Base-by-base conservation (phyloP, 1,139 yeast genomes). In the Yamadazyma mexicana region DNA sequence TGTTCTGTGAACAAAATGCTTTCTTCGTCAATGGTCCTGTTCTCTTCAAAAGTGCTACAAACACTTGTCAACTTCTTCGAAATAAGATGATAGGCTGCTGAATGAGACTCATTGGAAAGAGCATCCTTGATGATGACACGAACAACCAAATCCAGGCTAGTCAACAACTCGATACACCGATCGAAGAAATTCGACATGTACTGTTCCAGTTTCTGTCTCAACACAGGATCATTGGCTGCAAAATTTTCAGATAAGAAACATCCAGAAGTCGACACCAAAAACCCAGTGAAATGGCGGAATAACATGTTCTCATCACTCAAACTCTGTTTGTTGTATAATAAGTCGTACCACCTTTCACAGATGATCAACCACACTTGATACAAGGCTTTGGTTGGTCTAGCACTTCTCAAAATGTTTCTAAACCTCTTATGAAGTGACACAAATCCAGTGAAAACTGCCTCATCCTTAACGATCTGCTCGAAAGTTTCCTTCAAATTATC, bases 371-470 rank as follows among this genome's bases (percentile, higher is more conserved):
- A 83, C 1, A 83, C 78, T 40, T 76, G 78, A 31, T 77, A 66
- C 28, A 87, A 61, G 1, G 87, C 77, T 29, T 69, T 66, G 0
- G 87, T 79, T 1, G 91, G 87, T 28, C 61, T 64, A 5, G 77
- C 75, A n/a, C 79, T 66, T 43, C 79, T 70, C 38, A 83, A 60
- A 33, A 85, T 68, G 45, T 66, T 75, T 46, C 75, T 74, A 41
- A 86, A 64, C 43, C 81, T 75, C 55, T 86, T 85, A 55, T 87
- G 92, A 25, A 84, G 70, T 0, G 94, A 89, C 14, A 85, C 86
- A 23, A 83, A 76, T 14, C 95, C 92, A 1, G 91, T 82, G 38
- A 84, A 80, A 2, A 82, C 78, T 24, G 75, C 66, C 26, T 67
- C 75, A 45, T 83, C 89, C n/a, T 75, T 62, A 8, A 80, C 62